Evolutionary conservation across 169 alveolate genomes (phyloP).

Genomic region (Ichthyophthirius multifiliis): DNA sequence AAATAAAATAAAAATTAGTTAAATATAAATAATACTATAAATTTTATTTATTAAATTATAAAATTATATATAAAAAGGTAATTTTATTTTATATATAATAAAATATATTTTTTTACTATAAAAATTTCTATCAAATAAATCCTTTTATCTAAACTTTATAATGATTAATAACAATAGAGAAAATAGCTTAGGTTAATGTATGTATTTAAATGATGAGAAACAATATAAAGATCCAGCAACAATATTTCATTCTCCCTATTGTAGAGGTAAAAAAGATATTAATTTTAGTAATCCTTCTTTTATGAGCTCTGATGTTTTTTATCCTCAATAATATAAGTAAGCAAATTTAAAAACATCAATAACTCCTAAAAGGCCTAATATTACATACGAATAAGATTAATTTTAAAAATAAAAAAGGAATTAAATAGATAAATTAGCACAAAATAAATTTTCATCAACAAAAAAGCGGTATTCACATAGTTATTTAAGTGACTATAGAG

Average conservation of each 20-base stretch:
- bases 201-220: not conserved
- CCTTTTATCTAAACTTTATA: too few relatives aligned
- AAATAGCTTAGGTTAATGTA: too few relatives aligned
- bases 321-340: not conserved
- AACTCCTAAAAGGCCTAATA: not conserved
- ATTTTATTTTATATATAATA: too few relatives aligned
- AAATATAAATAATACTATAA: too few relatives aligned
- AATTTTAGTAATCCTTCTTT: not conserved
- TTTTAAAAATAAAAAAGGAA: not conserved
- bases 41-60: too few relatives aligned
- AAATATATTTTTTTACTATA: too few relatives aligned
- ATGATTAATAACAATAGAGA: too few relatives aligned
- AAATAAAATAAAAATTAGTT: too few relatives aligned
- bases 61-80: too few relatives aligned
- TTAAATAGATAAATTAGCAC: not conserved
- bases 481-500: too few relatives aligned
- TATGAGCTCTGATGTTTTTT: constrained; percentile 1
- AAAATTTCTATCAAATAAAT: too few relatives aligned
- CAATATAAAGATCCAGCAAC: not conserved
- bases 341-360: not conserved
- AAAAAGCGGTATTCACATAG: too few relatives aligned
- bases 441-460: not conserved
- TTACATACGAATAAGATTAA: not conserved
- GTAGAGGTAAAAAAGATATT: not conserved
- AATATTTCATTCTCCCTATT: not conserved